phyloP scores from a whole-genome alignment of 352 stramenopile genomes.

The Phytophthora constricta region DNA sequence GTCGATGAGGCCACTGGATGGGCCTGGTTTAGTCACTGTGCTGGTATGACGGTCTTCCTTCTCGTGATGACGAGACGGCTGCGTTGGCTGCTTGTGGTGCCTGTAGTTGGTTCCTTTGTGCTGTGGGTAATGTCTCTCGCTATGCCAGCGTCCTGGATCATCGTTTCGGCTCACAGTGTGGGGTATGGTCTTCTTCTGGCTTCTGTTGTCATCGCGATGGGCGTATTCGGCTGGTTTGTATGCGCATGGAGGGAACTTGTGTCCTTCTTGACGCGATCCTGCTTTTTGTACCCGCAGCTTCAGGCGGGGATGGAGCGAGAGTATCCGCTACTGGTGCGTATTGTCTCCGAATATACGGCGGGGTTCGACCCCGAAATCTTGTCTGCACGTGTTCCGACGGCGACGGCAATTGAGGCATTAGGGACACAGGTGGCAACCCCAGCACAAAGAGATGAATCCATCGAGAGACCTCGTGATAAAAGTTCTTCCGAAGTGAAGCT shows the following conservation, averaged over 20 bases:
- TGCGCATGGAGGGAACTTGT: constrained; percentile 81
- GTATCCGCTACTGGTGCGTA: constrained; percentile 80
- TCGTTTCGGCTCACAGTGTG: constrained; percentile 82
- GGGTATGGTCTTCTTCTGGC: constrained; percentile 76
- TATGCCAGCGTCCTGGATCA: constrained; percentile 83
- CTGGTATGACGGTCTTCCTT: constrained; percentile 80
- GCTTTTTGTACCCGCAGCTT: constrained; percentile 83
- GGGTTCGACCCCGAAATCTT: constrained; percentile 83
- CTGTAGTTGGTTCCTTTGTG: constrained; percentile 64
- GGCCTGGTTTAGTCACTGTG: constrained; percentile 88
- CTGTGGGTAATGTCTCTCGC: constrained; percentile 82
- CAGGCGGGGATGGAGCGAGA: constrained; percentile 76
- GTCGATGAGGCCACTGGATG: constrained; percentile 85
- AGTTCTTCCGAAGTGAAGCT: constrained; percentile 1
- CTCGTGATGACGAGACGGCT: constrained; percentile 77
- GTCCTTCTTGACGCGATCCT: constrained; percentile 80
- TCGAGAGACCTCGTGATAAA: not conserved
- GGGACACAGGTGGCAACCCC: constrained; percentile 13
- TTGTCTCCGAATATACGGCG: constrained; percentile 84
- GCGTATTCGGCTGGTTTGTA: constrained; percentile 83
- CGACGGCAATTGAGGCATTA: constrained; percentile 30
- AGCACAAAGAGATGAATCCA: not conserved
- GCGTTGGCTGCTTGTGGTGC: constrained; percentile 78
- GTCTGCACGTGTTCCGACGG: constrained; percentile 37
- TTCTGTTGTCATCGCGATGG: constrained; percentile 80